These are phyloP conservation scores for Torulaspora globosa DNA, from an alignment of 1,139 yeast genomes.

Conservation along the genomic window DNA sequence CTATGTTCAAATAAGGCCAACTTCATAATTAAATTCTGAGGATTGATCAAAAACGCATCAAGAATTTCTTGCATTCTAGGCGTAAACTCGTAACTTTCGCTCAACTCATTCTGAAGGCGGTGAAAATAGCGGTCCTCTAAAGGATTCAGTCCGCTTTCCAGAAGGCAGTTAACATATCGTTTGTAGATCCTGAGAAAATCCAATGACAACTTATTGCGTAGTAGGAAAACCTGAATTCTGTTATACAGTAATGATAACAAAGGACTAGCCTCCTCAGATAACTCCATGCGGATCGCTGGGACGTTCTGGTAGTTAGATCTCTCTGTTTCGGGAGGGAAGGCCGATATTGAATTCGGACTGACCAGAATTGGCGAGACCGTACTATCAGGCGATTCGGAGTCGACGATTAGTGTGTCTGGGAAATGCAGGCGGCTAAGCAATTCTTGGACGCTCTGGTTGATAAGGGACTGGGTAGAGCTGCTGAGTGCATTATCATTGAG, in stretches of 20 bases:
- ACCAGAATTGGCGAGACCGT: neutral
- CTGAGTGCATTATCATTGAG: conserved; percentile 13
- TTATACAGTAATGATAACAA: conserved; percentile 19
- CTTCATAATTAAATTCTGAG: conserved; percentile 25
- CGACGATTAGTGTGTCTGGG: conserved; percentile 3
- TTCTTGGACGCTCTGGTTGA: conserved; percentile 18
- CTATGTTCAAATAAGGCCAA: conserved; percentile 23
- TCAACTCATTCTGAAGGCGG: conserved; percentile 23
- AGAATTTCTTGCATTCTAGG: conserved; percentile 22
- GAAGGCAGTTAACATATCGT: conserved; percentile 20
- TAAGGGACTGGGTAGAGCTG: conserved; percentile 23
- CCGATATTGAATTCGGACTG: neutral
- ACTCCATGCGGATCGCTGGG: neutral
- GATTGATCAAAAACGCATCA: conserved; percentile 23
- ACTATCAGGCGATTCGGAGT: conserved; percentile 3
- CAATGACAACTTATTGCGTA: conserved; percentile 26
- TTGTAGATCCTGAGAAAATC: conserved; percentile 28
- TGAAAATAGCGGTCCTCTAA: conserved; percentile 24
- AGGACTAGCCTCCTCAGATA: conserved; percentile 8
- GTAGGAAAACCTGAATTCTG: conserved; percentile 25
- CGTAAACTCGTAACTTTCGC: conserved; percentile 21
- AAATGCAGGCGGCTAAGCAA: conserved; percentile 14
- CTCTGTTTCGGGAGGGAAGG: neutral
- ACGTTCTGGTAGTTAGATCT: neutral
- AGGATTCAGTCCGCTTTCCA: conserved; percentile 22